These are phyloP conservation scores for Ogataea zsoltii DNA, from an alignment of 805 yeast species.

Conservation along the genomic window DNA sequence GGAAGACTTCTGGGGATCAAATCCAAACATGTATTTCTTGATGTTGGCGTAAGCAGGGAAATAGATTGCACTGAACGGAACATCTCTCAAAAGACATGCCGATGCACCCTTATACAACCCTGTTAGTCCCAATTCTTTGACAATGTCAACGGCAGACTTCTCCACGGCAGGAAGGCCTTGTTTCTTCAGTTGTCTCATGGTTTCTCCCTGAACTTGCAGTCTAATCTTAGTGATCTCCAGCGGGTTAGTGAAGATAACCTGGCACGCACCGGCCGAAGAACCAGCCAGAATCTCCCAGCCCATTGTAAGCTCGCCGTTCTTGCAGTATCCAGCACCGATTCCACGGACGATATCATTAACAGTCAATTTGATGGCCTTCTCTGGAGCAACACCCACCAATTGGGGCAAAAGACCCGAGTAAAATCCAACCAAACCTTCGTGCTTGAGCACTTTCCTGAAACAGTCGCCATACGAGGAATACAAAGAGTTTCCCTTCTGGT, in stretches of 20 bases:
- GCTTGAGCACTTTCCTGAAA: slow-evolving; percentile 68
- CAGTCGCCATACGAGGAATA: slow-evolving; percentile 87
- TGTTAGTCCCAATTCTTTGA: slow-evolving; percentile 72
- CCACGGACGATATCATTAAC: slow-evolving; percentile 88
- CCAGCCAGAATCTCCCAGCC: slow-evolving; percentile 83
- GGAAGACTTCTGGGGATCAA: slow-evolving; percentile 69
- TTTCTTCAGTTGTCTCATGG: slow-evolving; percentile 39
- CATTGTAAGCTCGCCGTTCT: slow-evolving; percentile 49
- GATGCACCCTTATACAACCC: slow-evolving; percentile 91
- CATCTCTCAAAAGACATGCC: slow-evolving; percentile 92
- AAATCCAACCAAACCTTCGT: slow-evolving; percentile 82
- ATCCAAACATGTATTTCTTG: slow-evolving; percentile 77
- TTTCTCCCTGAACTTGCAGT: slow-evolving; percentile 88
- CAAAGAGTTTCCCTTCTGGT: slow-evolving; percentile 71
- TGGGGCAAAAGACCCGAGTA: slow-evolving; percentile 95
- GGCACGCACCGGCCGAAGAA: slow-evolving; percentile 94
- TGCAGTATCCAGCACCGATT: slow-evolving; percentile 54
- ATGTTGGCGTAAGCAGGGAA: slow-evolving; percentile 96
- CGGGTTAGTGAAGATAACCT: slow-evolving; percentile 94
- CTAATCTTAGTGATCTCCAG: slow-evolving; percentile 94
- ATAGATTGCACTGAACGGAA: slow-evolving; percentile 94
- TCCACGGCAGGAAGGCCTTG: slow-evolving; percentile 33
- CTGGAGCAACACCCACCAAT: slow-evolving; percentile 96
- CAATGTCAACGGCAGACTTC: slow-evolving; percentile 67
- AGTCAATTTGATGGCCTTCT: slow-evolving; percentile 93